Evolutionary conservation across 2,329 filamentous ascomycete genomes (phyloP).

Genomic region (Aspergillus tanneri): DNA sequence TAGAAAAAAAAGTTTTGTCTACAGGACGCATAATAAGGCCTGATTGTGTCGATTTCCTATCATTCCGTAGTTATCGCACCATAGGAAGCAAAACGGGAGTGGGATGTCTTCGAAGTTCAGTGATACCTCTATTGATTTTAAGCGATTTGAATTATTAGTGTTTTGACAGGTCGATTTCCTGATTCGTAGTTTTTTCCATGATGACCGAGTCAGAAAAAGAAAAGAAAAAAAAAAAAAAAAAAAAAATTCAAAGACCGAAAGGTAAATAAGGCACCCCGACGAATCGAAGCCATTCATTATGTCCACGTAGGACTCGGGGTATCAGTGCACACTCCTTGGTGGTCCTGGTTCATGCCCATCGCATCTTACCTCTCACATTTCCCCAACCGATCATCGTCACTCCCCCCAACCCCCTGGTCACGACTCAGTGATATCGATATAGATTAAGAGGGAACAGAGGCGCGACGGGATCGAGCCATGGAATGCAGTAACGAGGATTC

Average conservation of each 20-base stretch:
- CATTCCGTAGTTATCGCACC: conserved; percentile 31
- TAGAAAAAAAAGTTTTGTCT: conserved; percentile 23
- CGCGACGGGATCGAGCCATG: too few species aligned
- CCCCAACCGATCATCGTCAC: not conserved
- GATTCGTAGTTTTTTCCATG: not conserved
- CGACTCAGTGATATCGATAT: not conserved
- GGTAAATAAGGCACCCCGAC: too few species aligned
- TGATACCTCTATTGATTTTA: conserved; percentile 33
- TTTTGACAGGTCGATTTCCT: not conserved
- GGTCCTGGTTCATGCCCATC: not conserved
- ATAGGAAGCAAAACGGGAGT: conserved; percentile 35
- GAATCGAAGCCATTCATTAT: too few species aligned
- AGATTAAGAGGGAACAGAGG: not conserved
- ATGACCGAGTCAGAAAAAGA: not conserved
- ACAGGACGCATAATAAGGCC: conserved; percentile 10
- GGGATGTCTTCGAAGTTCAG: conserved; percentile 29
- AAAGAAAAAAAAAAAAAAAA: too few species aligned
- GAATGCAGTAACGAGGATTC: too few species aligned
- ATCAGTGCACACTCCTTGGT: not conserved
- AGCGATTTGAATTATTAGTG: conserved; percentile 21
- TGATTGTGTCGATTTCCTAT: conserved; percentile 10
- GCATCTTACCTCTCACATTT: not conserved
- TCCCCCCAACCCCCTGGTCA: not conserved
- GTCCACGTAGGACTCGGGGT: too few species aligned
- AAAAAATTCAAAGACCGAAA: too few species aligned